A percentile compares a stretch with the other conserved stretches of the same genome.
Conservation (phyloP, 2,329 filamentous ascomycete species). For the Exophiala spinifera region DNA sequence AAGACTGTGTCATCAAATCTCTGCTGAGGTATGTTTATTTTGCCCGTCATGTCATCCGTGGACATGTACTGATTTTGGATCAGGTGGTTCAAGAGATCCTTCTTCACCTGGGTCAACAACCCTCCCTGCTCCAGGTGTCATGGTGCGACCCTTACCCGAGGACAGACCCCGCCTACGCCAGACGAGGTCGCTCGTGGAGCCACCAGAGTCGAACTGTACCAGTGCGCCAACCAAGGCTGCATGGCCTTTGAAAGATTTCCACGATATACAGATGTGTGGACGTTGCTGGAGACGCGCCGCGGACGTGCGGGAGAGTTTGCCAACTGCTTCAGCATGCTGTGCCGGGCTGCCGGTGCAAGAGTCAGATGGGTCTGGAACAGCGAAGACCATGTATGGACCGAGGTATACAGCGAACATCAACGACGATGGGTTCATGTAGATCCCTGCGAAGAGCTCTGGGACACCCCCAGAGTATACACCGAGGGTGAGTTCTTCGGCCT, state of each 20-base stretch:
- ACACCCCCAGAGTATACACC: constrained; percentile 85
- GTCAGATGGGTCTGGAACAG: constrained; percentile 98
- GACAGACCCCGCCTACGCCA: constrained; percentile 77
- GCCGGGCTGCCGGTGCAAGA: constrained; percentile 82
- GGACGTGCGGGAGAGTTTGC: constrained; percentile 94
- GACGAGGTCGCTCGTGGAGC: constrained; percentile 90
- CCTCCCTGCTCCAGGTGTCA: constrained; percentile 78
- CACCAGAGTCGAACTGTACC: constrained; percentile 82
- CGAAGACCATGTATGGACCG: constrained; percentile 97
- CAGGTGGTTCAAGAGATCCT: constrained; percentile 92
- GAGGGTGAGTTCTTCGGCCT: constrained; percentile 63
- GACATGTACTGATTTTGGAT: constrained; percentile 7
- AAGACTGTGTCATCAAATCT: constrained; percentile 90
- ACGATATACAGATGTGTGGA: constrained; percentile 92
- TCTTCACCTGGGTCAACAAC: constrained; percentile 97
- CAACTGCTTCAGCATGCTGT: constrained; percentile 98
- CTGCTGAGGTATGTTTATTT: constrained; percentile 69
- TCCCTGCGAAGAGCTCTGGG: constrained; percentile 90
- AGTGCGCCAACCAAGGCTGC: constrained; percentile 74
- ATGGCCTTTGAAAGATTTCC: constrained; percentile 83
- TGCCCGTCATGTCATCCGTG: constrained; percentile 7
- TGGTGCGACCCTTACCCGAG: constrained; percentile 76
- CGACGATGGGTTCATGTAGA: constrained; percentile 97
- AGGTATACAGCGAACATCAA: constrained; percentile 92
- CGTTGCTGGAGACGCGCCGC: constrained; percentile 77